Evolutionary conservation across 2,329 filamentous ascomycete genomes (phyloP).

Genomic region (Ophiostoma fasciatum): DNA sequence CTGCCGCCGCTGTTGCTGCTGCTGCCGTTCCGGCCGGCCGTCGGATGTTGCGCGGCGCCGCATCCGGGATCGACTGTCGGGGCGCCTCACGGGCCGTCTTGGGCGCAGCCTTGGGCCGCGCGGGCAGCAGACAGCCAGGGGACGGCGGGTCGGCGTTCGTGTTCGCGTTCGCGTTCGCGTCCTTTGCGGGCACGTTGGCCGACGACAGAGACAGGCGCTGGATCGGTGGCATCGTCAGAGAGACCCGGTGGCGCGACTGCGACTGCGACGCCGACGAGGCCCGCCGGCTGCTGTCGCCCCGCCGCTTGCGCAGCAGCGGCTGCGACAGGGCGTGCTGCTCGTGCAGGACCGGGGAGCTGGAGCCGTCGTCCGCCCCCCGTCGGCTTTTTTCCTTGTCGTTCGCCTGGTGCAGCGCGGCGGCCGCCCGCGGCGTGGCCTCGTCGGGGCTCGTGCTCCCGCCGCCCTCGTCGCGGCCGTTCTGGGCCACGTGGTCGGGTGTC

Average conservation of each 20-base stretch:
- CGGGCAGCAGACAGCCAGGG: constrained; percentile 7
- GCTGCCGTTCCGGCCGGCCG: constrained; percentile 8
- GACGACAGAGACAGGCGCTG: constrained; percentile 3
- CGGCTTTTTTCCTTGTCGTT: not conserved
- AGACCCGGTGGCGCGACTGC: constrained; percentile 3
- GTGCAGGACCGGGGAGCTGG: not conserved
- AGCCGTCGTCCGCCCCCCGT: no score
- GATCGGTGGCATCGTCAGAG: constrained; percentile 2
- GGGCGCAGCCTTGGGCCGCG: no score
- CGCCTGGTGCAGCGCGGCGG: not conserved
- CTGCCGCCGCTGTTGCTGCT: no score
- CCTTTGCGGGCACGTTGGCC: not conserved
- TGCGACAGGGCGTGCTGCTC: no score
- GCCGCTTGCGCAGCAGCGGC: constrained; percentile 9
- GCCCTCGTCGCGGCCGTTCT: no score
- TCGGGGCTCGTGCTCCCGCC: no score
- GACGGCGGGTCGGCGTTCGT: constrained; percentile 1
- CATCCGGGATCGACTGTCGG: constrained; percentile 1
- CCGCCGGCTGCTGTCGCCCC: constrained; percentile 10
- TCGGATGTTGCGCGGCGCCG: constrained; percentile 4
- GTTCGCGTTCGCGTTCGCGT: no score
- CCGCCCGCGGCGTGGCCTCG: constrained; percentile 8
- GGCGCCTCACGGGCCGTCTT: no score
- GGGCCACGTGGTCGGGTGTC: not conserved
- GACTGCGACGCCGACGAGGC: not conserved